Conservation (phyloP, 2,329 filamentous ascomycete genomes). For the Penicillium sp. region DNA sequence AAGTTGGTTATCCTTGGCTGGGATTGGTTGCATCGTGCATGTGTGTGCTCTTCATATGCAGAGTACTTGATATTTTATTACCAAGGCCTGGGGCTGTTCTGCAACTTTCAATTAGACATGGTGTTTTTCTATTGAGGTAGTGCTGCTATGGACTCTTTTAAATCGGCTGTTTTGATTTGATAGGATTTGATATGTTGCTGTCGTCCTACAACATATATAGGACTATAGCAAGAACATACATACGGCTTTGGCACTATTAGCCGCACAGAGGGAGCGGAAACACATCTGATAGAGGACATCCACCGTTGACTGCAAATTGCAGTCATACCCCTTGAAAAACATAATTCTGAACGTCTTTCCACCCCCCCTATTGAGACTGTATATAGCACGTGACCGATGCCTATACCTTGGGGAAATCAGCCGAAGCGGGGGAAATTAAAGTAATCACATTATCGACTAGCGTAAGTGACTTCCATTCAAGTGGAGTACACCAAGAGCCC, state of each 20-base stretch:
- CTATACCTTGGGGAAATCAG: neutral
- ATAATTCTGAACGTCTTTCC: neutral
- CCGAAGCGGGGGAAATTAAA: neutral
- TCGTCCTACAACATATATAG: neutral
- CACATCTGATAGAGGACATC: neutral
- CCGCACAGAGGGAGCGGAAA: neutral
- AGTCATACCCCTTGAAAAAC: neutral
- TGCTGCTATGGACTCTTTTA: neutral
- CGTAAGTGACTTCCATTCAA: neutral
- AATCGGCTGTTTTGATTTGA: neutral
- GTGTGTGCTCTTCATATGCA: neutral
- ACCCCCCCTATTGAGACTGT: neutral
- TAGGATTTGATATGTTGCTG: neutral
- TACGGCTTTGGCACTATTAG: neutral
- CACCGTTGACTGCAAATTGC: neutral
- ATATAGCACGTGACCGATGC: neutral
- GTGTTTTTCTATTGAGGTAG: neutral
- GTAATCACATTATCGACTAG: neutral
- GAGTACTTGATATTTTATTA: neutral
- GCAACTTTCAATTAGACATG: neutral
- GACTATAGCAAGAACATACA: neutral
- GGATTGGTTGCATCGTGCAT: neutral
- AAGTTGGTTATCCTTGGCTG: slow-evolving; percentile 1
- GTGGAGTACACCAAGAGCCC: neutral
- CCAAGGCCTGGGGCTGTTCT: neutral